Evolutionary conservation across 2,329 filamentous ascomycete genomes (phyloP).

Genomic region (Pezicula rhizophila): DNA sequence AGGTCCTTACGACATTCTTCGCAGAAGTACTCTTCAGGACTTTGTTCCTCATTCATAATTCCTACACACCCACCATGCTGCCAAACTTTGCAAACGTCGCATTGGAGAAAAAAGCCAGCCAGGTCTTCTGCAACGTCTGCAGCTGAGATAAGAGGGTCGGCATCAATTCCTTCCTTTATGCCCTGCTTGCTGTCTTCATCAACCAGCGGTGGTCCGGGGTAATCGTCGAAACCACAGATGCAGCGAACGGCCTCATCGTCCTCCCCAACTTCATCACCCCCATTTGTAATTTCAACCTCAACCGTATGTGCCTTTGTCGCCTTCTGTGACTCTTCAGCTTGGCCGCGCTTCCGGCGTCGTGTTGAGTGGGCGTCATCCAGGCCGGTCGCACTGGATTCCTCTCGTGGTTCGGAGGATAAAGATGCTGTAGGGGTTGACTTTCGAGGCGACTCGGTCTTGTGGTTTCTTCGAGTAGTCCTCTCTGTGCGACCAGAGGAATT

Average conservation of each 20-base stretch:
- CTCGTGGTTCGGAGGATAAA: slow-evolving; percentile 62
- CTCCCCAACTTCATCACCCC: slow-evolving; percentile 62
- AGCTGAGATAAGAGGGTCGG: slow-evolving; percentile 48
- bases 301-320: slow-evolving; percentile 44
- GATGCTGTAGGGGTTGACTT: slow-evolving; percentile 72
- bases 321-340: slow-evolving; percentile 29
- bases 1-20: slow-evolving; percentile 89
- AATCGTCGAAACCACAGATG: slow-evolving; percentile 90
- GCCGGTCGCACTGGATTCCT: slow-evolving; percentile 47
- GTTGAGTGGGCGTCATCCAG: slow-evolving; percentile 63
- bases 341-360: slow-evolving; percentile 72
- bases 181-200: slow-evolving; percentile 47
- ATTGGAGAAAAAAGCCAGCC: slow-evolving; percentile 95
- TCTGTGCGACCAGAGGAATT: slow-evolving; percentile 73
- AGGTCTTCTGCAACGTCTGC: slow-evolving; percentile 63
- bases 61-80: slow-evolving; percentile 97
- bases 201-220: slow-evolving; percentile 70
- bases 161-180: slow-evolving; percentile 50
- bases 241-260: slow-evolving; percentile 95
- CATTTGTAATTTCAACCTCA: slow-evolving; percentile 40
- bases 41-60: slow-evolving; percentile 88
- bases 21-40: slow-evolving; percentile 96
- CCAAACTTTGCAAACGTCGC: slow-evolving; percentile 97
- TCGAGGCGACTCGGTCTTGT: slow-evolving; percentile 66
- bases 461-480: slow-evolving; percentile 64